These are phyloP conservation scores for Suhomyces terraborum DNA, from an alignment of 1,139 yeast genomes.

Conservation along the genomic window DNA sequence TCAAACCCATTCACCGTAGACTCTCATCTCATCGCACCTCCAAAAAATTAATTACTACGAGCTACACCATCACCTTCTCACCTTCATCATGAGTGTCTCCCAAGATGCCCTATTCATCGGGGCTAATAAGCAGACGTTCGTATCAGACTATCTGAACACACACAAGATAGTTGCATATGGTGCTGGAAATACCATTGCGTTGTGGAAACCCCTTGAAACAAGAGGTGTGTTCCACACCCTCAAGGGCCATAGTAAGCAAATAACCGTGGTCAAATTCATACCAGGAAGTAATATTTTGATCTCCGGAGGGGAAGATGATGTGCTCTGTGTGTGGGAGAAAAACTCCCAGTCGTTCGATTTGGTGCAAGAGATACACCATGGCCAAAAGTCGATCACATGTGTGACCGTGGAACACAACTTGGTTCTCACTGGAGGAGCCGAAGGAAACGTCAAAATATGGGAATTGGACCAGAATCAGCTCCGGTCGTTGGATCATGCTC, in stretches of 20 bases:
- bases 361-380: slow-evolving; percentile 40
- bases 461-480: slow-evolving; percentile 23
- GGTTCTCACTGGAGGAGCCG: slow-evolving; percentile 66
- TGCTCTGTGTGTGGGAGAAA: slow-evolving; percentile 59
- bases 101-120: slow-evolving; percentile 73
- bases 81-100: slow-evolving; percentile 4
- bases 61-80: too few relatives aligned
- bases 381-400: slow-evolving; percentile 53
- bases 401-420: slow-evolving; percentile 39
- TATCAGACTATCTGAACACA: slow-evolving; percentile 54
- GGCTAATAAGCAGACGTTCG: slow-evolving; percentile 73
- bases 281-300: slow-evolving; percentile 50
- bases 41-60: too few relatives aligned
- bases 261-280: slow-evolving; percentile 60
- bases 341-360: slow-evolving; percentile 22
- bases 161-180: slow-evolving; percentile 66
- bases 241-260: slow-evolving; percentile 58
- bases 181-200: slow-evolving; percentile 69
- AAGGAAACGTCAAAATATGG: slow-evolving; percentile 63
- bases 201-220: slow-evolving; percentile 63
- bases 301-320: slow-evolving; percentile 67
- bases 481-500: slow-evolving; percentile 34
- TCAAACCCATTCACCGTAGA: not conserved
- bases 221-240: slow-evolving; percentile 57
- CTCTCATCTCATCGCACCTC: slow-evolving; percentile 5